Base-by-base conservation (phyloP, 1,284 basidiomycete species). In the Crepidotus sp. region DNA sequence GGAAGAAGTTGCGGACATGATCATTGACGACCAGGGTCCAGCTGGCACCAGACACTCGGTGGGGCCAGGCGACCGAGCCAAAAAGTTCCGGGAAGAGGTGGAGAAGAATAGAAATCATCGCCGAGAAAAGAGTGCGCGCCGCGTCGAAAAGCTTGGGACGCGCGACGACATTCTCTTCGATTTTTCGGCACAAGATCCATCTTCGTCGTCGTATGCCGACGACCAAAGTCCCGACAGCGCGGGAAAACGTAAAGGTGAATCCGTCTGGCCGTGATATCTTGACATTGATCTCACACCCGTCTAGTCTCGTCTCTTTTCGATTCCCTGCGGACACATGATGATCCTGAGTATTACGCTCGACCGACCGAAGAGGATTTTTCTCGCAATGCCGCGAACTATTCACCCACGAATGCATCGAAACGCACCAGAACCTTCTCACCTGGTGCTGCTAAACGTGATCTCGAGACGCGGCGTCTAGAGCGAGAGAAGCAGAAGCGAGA, bases 1-100 rank as follows among this genome's bases (percentile, higher is more conserved):
- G n/a, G 71, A 73, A 11, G 71, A 72, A 37, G 71, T 66, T 30
- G 72, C 73, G 43, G 77, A 68, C 32, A 81, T 84, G 71, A 55
- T 76, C 3, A 58, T 76, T 13, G 77, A 81, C 44, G 68, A 68
- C 39, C 50, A 42, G 3, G 41, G 7, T 31, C 2, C 15, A 7
- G 17, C 37, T 8, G 25, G 9, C n/a, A 27, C n/a, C 2, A 25
- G 24, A 8, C 35, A 34, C 13, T 30, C 42, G 21, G 25, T 40
- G 2, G 43, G 27, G 9, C 26, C 48, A 21, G 51, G 57, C 46
- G 46, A 46, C 29, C 53, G 42, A 40, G 53, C 53, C 24, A 59
- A 54, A 52, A 58, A 57, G 31, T 45, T 55, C 4, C 48, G 58
- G 19, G 61, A 59, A 34, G 56, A 61, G 36, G 58, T 59, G 1